Percentiles rank a stretch among this genome's conserved stretches.
Conservation (phyloP, 768 basidiomycete species). For the Lentinula sp. region DNA sequence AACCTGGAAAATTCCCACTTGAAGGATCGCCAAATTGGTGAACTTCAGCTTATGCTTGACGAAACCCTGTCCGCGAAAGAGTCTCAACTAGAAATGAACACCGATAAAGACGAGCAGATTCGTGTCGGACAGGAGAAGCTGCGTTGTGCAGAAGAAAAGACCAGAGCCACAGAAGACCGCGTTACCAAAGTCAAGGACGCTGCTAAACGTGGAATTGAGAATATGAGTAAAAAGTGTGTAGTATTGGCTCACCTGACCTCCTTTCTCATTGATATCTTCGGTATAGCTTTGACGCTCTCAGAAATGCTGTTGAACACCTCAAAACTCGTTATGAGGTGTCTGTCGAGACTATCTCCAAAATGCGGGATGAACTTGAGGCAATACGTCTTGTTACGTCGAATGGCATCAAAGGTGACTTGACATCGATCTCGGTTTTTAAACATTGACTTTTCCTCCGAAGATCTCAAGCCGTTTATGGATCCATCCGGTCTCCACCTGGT, state of each 20-base stretch:
- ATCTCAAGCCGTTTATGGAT: constrained; percentile 22
- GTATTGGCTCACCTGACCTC: neutral
- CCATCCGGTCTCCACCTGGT: constrained; percentile 18
- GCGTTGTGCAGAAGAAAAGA: neutral
- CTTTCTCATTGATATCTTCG: neutral
- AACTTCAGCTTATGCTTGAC: constrained; percentile 5
- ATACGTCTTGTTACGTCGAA: constrained; percentile 15
- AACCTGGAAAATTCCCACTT: constrained; percentile 5
- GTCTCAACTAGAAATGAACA: neutral
- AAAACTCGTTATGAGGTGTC: constrained; percentile 18
- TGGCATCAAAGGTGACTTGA: constrained; percentile 20
- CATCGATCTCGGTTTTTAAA: neutral
- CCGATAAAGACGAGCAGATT: constrained; percentile 1
- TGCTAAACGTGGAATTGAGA: constrained; percentile 13
- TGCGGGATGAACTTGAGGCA: constrained; percentile 18
- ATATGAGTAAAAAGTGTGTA: constrained; percentile 12
- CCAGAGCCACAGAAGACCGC: constrained; percentile 2
- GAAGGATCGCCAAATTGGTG: neutral
- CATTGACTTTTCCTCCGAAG: constrained; percentile 9
- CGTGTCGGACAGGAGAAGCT: neutral
- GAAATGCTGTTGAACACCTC: constrained; percentile 21
- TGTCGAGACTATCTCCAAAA: constrained; percentile 16
- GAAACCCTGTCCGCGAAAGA: constrained; percentile 6
- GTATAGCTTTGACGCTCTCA: constrained; percentile 22
- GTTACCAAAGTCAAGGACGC: constrained; percentile 7